phyloP scores from a whole-genome alignment of 768 basidiomycete genomes.

The Lentinus tigrinus region DNA sequence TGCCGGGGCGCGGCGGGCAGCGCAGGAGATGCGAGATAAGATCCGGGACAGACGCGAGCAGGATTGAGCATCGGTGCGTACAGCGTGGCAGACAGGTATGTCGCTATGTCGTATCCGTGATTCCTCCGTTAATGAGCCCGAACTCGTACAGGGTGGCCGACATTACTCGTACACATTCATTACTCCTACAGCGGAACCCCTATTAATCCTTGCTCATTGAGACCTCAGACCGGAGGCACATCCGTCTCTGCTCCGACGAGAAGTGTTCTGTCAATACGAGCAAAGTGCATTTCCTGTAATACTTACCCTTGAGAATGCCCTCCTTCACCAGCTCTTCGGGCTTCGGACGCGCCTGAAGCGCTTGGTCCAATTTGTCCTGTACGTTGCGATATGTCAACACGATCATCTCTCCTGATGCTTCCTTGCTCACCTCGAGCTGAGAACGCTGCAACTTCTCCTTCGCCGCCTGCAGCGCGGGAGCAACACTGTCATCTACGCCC shows the following conservation, averaged over 20 bases:
- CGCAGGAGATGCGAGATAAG: conserved; percentile 40
- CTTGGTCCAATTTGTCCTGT: conserved; percentile 64
- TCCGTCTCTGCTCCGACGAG: conserved; percentile 8
- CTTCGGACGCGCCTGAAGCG: conserved; percentile 55
- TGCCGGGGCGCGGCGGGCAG: conserved; percentile 67
- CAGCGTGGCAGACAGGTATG: background rate
- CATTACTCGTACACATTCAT: background rate
- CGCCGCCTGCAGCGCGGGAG: conserved; percentile 59
- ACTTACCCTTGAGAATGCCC: conserved; percentile 54
- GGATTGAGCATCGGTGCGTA: conserved; percentile 26
- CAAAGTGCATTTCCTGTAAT: background rate
- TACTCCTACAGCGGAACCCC: conserved; percentile 4
- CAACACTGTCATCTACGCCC: conserved; percentile 57
- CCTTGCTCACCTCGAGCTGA: conserved; percentile 54
- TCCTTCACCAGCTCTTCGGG: conserved; percentile 63
- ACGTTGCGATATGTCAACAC: background rate
- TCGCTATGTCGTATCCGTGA: background rate
- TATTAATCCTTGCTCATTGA: background rate
- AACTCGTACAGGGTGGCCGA: background rate
- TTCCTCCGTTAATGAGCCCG: background rate
- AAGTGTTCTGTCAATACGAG: background rate
- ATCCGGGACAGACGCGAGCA: conserved; percentile 27
- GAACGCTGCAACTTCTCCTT: conserved; percentile 58
- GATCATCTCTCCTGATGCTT: background rate
- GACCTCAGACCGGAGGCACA: conserved; percentile 17